Conservation (phyloP, 768 basidiomycete genomes). For the Pulveroboletus sp. region DNA sequence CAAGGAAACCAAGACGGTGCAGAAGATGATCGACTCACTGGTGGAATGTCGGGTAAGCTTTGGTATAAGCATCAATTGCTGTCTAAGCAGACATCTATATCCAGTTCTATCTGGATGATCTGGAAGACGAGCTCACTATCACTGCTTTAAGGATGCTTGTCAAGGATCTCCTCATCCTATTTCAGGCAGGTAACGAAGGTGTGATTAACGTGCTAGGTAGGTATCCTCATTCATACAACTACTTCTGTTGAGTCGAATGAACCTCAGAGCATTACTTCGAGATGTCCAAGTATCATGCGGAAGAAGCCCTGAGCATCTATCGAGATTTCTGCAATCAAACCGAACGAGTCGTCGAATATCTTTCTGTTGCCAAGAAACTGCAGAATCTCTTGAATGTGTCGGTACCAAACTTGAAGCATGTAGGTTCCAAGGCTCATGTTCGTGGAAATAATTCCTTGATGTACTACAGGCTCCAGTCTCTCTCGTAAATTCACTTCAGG, state of each 20-base stretch:
- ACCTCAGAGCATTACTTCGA: conserved; percentile 89
- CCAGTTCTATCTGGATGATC: conserved; percentile 90
- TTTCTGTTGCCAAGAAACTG: conserved; percentile 87
- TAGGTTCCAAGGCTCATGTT: conserved; percentile 30
- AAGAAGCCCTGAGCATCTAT: conserved; percentile 80
- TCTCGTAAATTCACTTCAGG: conserved; percentile 87
- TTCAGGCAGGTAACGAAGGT: conserved; percentile 96
- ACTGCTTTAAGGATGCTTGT: conserved; percentile 89
- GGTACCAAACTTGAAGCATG: conserved; percentile 91
- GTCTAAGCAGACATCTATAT: background rate
- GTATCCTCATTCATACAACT: conserved; percentile 26
- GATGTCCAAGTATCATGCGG: conserved; percentile 93
- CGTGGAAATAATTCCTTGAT: background rate
- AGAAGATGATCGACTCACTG: conserved; percentile 82
- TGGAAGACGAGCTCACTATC: conserved; percentile 88
- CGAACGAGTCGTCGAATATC: conserved; percentile 86
- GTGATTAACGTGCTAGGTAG: conserved; percentile 76
- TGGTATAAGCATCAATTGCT: background rate
- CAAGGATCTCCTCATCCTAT: conserved; percentile 92
- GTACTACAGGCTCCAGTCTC: conserved; percentile 82
- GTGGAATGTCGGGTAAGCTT: conserved; percentile 79
- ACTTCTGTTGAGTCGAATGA: conserved; percentile 11
- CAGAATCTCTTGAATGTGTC: conserved; percentile 91
- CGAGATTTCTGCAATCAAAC: conserved; percentile 93
- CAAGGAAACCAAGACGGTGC: conserved; percentile 87